A percentile compares a stretch with the other conserved stretches of the same genome.
These are phyloP conservation scores for Neonectria sp. DNA, from an alignment of 2,329 filamentous ascomycete species.

Conservation along the genomic window DNA sequence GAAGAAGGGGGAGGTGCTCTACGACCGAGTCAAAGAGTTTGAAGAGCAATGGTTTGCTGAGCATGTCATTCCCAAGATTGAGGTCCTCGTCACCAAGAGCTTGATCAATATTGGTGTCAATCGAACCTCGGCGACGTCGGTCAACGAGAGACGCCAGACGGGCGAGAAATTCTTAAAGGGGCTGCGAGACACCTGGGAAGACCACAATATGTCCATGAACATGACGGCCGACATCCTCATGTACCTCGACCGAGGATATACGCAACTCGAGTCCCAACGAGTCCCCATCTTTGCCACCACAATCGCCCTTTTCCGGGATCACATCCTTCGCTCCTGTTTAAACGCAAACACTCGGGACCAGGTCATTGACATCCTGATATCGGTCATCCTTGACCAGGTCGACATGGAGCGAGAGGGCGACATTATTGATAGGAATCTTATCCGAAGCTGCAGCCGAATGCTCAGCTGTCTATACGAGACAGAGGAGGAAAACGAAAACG, in stretches of 20 bases:
- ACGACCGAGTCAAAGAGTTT: constrained; percentile 84
- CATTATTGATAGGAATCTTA: constrained; percentile 84
- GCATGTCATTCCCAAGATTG: constrained; percentile 80
- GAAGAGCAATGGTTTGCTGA: constrained; percentile 86
- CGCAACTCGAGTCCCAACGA: constrained; percentile 73
- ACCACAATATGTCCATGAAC: constrained; percentile 93
- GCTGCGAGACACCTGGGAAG: constrained; percentile 85
- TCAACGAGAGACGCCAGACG: constrained; percentile 82
- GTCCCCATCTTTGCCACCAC: constrained; percentile 87
- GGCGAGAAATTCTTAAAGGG: constrained; percentile 88
- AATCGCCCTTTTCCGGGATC: constrained; percentile 90
- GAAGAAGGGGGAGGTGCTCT: constrained; percentile 87
- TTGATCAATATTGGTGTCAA: constrained; percentile 74
- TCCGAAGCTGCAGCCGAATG: constrained; percentile 91
- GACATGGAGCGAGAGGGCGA: constrained; percentile 94
- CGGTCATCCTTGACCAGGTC: constrained; percentile 90
- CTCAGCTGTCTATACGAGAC: constrained; percentile 90
- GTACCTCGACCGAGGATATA: constrained; percentile 94
- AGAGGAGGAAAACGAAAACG: constrained; percentile 80
- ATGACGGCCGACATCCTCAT: constrained; percentile 98
- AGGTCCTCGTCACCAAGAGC: constrained; percentile 78
- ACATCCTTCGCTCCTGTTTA: constrained; percentile 79
- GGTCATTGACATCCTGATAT: constrained; percentile 84
- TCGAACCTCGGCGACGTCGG: constrained; percentile 71
- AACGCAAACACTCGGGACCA: constrained; percentile 60